These are phyloP conservation scores for Rugonectria rugulosa DNA, from an alignment of 2,329 filamentous ascomycete genomes.

Conservation along the genomic window DNA sequence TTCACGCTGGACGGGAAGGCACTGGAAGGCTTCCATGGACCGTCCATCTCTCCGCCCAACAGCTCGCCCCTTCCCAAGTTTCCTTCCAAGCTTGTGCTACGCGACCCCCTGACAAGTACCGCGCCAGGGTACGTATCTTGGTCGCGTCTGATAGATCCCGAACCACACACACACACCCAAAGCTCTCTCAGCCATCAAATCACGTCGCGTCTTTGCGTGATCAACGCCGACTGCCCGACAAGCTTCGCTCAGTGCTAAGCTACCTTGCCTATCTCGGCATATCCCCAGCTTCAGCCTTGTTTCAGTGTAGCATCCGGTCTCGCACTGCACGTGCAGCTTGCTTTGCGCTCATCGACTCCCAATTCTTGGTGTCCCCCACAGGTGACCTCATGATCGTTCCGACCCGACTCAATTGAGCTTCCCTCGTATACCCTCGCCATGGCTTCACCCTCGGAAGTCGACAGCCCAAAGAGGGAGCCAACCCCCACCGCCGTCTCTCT, in stretches of 20 bases:
- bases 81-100: no score
- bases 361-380: not conserved
- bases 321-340: not conserved
- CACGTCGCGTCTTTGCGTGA: constrained; percentile 14
- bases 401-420: not conserved
- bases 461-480: constrained; percentile 50
- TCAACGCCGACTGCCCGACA: not conserved
- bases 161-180: no score
- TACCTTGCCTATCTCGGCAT: constrained; percentile 6
- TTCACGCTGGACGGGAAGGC: not conserved
- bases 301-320: not conserved
- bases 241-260: constrained; percentile 3
- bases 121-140: not conserved
- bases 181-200: constrained; percentile 1
- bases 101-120: no score
- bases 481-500: constrained; percentile 48
- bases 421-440: constrained; percentile 34
- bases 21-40: not conserved
- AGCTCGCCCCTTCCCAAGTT: no score
- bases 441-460: constrained; percentile 44
- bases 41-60: no score
- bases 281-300: not conserved
- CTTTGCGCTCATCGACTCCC: constrained; percentile 1
- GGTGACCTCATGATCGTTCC: not conserved
- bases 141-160: no score